phyloP scores from a whole-genome alignment of 2,329 filamentous ascomycete genomes.

The Aspergillus chevalieri region DNA sequence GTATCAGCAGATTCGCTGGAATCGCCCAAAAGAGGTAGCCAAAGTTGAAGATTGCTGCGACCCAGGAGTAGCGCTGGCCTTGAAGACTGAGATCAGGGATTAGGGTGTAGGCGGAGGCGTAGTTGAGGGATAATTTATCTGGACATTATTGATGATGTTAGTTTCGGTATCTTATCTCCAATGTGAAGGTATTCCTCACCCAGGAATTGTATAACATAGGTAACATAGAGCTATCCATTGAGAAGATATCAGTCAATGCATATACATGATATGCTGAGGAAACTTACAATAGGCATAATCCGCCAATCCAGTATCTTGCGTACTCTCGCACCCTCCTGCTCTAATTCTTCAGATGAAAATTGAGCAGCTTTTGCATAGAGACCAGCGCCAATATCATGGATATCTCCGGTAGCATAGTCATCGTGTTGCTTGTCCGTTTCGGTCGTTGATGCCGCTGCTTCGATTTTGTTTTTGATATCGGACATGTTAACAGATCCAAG shows the following conservation, averaged over 20 bases:
- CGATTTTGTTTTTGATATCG: slow-evolving; percentile 7
- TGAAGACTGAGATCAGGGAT: slow-evolving; percentile 37
- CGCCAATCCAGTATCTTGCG: slow-evolving; percentile 42
- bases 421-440: background rate
- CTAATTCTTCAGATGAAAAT: slow-evolving; percentile 39
- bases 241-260: slow-evolving; percentile 14
- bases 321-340: slow-evolving; percentile 37
- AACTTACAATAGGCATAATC: slow-evolving; percentile 42
- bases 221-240: slow-evolving; percentile 22
- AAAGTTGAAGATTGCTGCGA: slow-evolving; percentile 41
- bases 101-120: slow-evolving; percentile 39
- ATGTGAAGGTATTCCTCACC: slow-evolving; percentile 13
- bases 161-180: background rate
- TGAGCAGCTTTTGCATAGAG: slow-evolving; percentile 42
- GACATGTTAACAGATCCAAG: slow-evolving; percentile 5
- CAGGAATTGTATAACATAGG: slow-evolving; percentile 45
- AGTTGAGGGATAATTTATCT: slow-evolving; percentile 27
- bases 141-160: background rate
- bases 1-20: slow-evolving; percentile 38
- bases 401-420: slow-evolving; percentile 15
- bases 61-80: slow-evolving; percentile 42
- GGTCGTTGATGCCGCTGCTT: background rate
- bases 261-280: background rate
- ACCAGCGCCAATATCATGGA: slow-evolving; percentile 39
- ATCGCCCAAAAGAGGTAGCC: slow-evolving; percentile 38